A percentile compares a stretch with the other conserved stretches of the same genome.
phyloP scores from a whole-genome alignment of 345 rosid species.

The Euphorbia lathyris region DNA sequence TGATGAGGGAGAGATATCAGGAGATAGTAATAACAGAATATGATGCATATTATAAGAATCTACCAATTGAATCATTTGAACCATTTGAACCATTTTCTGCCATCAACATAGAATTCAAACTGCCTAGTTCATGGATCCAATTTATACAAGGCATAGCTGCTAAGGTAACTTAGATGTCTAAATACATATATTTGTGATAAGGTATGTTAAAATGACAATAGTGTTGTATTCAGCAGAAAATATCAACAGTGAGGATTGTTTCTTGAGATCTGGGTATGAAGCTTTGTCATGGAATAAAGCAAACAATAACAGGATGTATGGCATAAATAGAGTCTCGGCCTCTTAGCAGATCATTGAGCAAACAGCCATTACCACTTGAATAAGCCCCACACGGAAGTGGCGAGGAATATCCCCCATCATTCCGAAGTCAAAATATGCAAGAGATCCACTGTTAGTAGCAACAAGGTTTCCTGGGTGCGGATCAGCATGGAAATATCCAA shows the following conservation, averaged over 20 bases:
- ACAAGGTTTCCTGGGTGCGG: constrained; percentile 99
- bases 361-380: constrained; percentile 67
- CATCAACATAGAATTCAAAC: too few species aligned
- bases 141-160: background rate
- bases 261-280: background rate
- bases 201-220: background rate
- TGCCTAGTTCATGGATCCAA: too few species aligned
- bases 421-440: constrained; percentile 95
- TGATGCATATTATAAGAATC: background rate
- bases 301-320: background rate
- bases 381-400: constrained; percentile 91
- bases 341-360: background rate
- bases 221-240: background rate
- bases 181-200: background rate
- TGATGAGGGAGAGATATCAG: background rate
- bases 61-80: background rate
- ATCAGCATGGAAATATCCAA: constrained; percentile 98
- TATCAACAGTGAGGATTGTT: background rate
- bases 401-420: constrained; percentile 99
- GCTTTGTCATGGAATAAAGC: background rate
- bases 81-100: background rate
- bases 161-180: background rate
- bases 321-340: background rate
- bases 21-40: background rate
- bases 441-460: constrained; percentile 61